Conservation (phyloP, 805 yeast genomes). For the Priceomyces melissophilus region DNA sequence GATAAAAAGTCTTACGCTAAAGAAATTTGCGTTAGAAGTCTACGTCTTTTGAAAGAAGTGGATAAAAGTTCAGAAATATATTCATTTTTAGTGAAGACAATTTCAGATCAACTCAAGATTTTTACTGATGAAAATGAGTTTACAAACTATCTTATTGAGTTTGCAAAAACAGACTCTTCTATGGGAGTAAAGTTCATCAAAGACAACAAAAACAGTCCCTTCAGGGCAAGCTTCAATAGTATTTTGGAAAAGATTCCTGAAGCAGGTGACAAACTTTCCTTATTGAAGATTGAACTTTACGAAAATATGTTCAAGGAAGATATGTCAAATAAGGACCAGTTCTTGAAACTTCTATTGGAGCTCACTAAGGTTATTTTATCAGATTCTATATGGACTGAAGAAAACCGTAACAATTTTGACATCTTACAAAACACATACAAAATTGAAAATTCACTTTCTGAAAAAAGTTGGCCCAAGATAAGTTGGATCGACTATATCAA, state of each 20-base stretch:
- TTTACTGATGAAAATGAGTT: conserved; percentile 22
- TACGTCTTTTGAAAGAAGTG: no score
- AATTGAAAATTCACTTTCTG: conserved; percentile 26
- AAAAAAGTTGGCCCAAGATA: conserved; percentile 33
- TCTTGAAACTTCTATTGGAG: conserved; percentile 26
- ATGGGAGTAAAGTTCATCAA: conserved; percentile 31
- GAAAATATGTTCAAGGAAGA: conserved; percentile 27
- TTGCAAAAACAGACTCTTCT: conserved; percentile 26
- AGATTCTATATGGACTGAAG: conserved; percentile 12
- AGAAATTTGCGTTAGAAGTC: no score
- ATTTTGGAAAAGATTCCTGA: conserved; percentile 29
- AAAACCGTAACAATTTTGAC: conserved; percentile 18
- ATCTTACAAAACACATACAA: conserved; percentile 25
- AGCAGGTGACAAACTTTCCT: conserved; percentile 19
- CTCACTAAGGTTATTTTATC: conserved; percentile 17
- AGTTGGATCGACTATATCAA: conserved; percentile 37
- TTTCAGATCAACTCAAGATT: no score
- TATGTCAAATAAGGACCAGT: conserved; percentile 6
- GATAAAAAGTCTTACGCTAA: no score
- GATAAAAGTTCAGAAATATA: no score
- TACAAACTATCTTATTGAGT: conserved; percentile 28
- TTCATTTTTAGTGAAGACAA: no score
- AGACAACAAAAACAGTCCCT: conserved; percentile 21
- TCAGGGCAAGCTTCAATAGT: conserved; percentile 23
- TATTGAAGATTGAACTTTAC: conserved; percentile 32